Evolutionary conservation across 2,329 filamentous ascomycete species (phyloP).

Genomic region (Dendryphion nanum): DNA sequence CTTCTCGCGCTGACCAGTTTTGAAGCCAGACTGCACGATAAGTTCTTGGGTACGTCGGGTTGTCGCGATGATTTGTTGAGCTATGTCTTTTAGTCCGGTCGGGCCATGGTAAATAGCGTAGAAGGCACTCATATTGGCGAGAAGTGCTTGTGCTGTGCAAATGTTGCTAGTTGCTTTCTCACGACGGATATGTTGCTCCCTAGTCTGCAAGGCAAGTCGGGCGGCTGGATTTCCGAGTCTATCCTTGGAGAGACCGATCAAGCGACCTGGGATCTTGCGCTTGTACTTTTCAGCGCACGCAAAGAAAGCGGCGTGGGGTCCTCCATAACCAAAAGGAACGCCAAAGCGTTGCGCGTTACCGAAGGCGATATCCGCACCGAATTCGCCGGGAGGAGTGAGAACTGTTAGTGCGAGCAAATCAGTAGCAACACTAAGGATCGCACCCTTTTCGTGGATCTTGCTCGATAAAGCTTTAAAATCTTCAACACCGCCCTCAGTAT

Average conservation of each 20-base stretch:
- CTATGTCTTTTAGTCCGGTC: slow-evolving; percentile 76
- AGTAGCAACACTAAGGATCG: slow-evolving; percentile 82
- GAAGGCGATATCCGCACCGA: slow-evolving; percentile 92
- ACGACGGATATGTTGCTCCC: slow-evolving; percentile 92
- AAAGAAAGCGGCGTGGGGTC: slow-evolving; percentile 96
- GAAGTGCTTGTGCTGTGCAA: slow-evolving; percentile 88
- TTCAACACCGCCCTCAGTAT: slow-evolving; percentile 77
- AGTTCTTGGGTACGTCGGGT: slow-evolving; percentile 68
- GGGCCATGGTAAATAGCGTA: slow-evolving; percentile 95
- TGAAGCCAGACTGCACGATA: slow-evolving; percentile 62
- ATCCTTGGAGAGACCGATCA: slow-evolving; percentile 91
- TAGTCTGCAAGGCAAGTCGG: slow-evolving; percentile 81
- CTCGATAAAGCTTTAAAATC: slow-evolving; percentile 75
- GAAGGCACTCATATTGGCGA: slow-evolving; percentile 94
- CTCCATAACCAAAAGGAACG: slow-evolving; percentile 87
- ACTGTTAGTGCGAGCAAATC: slow-evolving; percentile 85
- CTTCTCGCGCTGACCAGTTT: slow-evolving; percentile 59
- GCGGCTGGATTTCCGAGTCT: slow-evolving; percentile 78
- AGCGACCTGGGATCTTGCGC: slow-evolving; percentile 86
- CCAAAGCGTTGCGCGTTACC: slow-evolving; percentile 90
- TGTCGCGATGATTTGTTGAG: slow-evolving; percentile 71
- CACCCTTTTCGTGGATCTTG: slow-evolving; percentile 72
- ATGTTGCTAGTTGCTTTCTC: slow-evolving; percentile 98
- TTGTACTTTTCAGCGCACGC: slow-evolving; percentile 88
- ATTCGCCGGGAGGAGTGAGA: slow-evolving; percentile 86